Base-by-base conservation (phyloP, 805 yeast species). In the Brettanomyces anomalus region DNA sequence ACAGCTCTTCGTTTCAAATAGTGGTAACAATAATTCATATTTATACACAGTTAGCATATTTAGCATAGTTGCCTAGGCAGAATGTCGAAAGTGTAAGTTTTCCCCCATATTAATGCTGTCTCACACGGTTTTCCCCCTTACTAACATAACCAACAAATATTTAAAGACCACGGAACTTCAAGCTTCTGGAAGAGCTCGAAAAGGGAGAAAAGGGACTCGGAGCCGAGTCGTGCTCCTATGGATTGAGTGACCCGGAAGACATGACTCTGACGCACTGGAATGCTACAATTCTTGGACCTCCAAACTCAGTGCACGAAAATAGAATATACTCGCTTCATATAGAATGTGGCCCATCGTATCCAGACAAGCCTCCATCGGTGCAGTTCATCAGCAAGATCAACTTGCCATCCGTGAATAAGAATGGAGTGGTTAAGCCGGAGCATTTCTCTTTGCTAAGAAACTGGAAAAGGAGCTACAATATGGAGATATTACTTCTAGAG, bases 181-280 rank as follows among this genome's bases (percentile, higher is more conserved):
- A 95, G 60, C 76, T 93, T 30, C 73, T 93, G 48, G 99, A 93
- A 66, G 99, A 93, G 66, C 72, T 93, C 51, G 99, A 94, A 63
- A 90, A 90, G 56, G 98, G 98, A 39, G 99, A 93, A 60, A 93
- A 93, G 62, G 99, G 98, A 17, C 70, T 85, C 39, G 97, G 97
- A 17, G 93, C 97, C 20, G 97, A 93, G 62, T 85, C 95, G 14
- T 89, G 96, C 61, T 90, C 97, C 18, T 87, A 93, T 56, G 99
- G 99, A 0, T 72, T 93, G 38, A 79, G 86, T 19, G 90, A 86
- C 55, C 79, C 83, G 48, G 95, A 85, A 55, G 99, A 93, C 60
- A 85, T 89, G 51, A 70, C 88, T 41, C 86, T 93, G 95, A 84
- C 95, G 10, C 66, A 82, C 55, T 93, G 99, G 99, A 93, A 89